Evolutionary conservation across 768 basidiomycete species (phyloP), one percentile per base, ranked within the genome.

Genomic region (Panellus pusillus): DNA sequence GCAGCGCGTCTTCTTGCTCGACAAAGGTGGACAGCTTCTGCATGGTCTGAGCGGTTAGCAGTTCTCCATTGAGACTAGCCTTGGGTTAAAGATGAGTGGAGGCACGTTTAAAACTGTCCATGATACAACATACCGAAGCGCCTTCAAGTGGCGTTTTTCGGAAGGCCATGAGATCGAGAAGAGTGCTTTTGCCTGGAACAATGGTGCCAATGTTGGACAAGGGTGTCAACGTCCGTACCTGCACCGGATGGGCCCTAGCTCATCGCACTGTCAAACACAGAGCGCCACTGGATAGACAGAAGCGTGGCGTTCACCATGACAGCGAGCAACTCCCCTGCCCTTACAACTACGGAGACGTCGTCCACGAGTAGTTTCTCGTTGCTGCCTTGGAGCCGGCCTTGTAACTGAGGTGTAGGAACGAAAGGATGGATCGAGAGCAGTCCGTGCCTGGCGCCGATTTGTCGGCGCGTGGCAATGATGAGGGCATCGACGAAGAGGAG

Each of bases 1-100:
- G 66, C 1, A 86, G 68, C 0, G 81, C 77, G 56, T 86, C 83
- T 55, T 80, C 78, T 57, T 86, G 83, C 64, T 84, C 82, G 17
- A 83, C 82, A 53, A 80, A 84, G 5, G 71, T 72, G 6, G 66
- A 83, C 45, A 72, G 74, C 45, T 60, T 66, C 53, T 72, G 69
- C 68, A 78, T 76, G 15, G 48, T 42, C n/a, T 49, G 52, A 1
- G 65, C 63, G 15, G 54, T 52, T 2, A 77, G 47, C 3, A 39
- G 15, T 43, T 55, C 57, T 15, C 69, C 69, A 54, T 76, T 75
- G 18, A 77, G 62, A 28, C 49, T 57, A 15, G 63, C 66, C 74
- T 76, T 28, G 17, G 19, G 29, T n/a, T 27, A 41, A 29, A n/a
- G 37, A 19, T 32, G 13, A 18, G 42, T 17, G 14, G n/a, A 47